A percentile compares a stretch with the other conserved stretches of the same genome.
Conservation (phyloP, 176 grass and related monocot species). For the Juncus inflexus region DNA sequence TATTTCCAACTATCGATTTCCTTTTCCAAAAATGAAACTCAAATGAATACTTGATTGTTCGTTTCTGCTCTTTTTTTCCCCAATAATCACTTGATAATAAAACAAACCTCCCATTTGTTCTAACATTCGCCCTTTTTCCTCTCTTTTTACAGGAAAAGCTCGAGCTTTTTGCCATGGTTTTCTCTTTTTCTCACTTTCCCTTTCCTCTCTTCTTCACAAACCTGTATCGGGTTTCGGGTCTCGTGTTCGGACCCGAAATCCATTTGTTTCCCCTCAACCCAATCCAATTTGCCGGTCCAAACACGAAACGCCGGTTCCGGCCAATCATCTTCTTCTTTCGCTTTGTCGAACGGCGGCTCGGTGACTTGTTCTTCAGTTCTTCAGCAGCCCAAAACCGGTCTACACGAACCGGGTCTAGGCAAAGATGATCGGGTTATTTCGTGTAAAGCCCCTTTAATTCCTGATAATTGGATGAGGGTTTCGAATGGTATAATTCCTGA, state of each 20-base stretch:
- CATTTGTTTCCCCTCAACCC: slow-evolving; percentile 60
- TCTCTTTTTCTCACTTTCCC: slow-evolving; percentile 17
- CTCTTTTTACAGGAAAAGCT: slow-evolving; percentile 14
- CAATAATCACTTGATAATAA: background rate
- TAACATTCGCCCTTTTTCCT: background rate
- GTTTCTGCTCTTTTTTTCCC: background rate
- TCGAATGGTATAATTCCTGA: slow-evolving; percentile 42
- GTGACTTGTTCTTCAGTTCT: slow-evolving; percentile 60
- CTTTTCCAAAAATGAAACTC: slow-evolving; percentile 9
- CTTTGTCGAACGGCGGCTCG: slow-evolving; percentile 40
- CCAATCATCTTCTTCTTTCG: slow-evolving; percentile 36
- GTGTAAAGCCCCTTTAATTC: slow-evolving; percentile 67
- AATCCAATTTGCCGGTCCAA: slow-evolving; percentile 27
- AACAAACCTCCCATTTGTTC: too few species aligned
- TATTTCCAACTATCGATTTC: slow-evolving; percentile 17
- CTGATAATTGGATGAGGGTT: slow-evolving; percentile 78
- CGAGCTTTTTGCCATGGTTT: background rate
- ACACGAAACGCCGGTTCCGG: slow-evolving; percentile 19
- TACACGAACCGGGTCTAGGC: slow-evolving; percentile 8
- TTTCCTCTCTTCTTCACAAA: slow-evolving; percentile 12
- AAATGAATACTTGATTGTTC: slow-evolving; percentile 3
- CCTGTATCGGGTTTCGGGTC: slow-evolving; percentile 47
- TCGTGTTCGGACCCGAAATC: slow-evolving; percentile 38
- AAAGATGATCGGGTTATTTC: slow-evolving; percentile 27
- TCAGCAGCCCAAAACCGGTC: slow-evolving; percentile 15